A percentile compares a stretch with the other conserved stretches of the same genome.
phyloP scores from a whole-genome alignment of 2,329 filamentous ascomycete genomes.

The Verticillium klebahnii region DNA sequence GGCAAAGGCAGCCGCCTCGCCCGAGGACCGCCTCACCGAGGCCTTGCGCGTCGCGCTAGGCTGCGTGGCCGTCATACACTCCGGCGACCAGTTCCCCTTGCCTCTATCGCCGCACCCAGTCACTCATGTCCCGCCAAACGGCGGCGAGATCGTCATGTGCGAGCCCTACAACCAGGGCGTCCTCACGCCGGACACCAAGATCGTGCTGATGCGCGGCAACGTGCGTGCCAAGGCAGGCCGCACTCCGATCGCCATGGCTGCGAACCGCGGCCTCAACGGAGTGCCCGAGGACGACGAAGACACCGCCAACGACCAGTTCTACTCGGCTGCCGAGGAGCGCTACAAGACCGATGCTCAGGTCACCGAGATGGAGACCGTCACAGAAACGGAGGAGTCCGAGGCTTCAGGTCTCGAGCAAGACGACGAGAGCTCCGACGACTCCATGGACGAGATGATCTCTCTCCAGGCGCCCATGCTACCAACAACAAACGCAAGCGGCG shows the following conservation, averaged over 20 bases:
- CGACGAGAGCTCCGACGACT: slow-evolving; percentile 80
- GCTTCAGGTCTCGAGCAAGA: slow-evolving; percentile 61
- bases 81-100: slow-evolving; percentile 73
- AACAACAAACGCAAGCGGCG: slow-evolving; percentile 70
- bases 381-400: slow-evolving; percentile 59
- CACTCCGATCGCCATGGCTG: slow-evolving; percentile 32
- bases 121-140: slow-evolving; percentile 77
- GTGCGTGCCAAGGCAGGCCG: slow-evolving; percentile 50
- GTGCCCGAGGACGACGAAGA: slow-evolving; percentile 66
- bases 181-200: slow-evolving; percentile 70
- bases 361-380: slow-evolving; percentile 53
- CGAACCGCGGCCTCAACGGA: slow-evolving; percentile 53
- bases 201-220: slow-evolving; percentile 69
- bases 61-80: slow-evolving; percentile 71
- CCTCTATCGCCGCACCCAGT: slow-evolving; percentile 80
- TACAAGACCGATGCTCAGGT: slow-evolving; percentile 53
- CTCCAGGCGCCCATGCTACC: slow-evolving; percentile 75
- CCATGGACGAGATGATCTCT: slow-evolving; percentile 89
- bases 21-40: slow-evolving; percentile 55
- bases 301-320: slow-evolving; percentile 86
- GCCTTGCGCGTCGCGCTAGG: slow-evolving; percentile 72
- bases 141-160: slow-evolving; percentile 85
- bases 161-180: slow-evolving; percentile 91
- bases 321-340: slow-evolving; percentile 82
- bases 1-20: slow-evolving; percentile 21